phyloP scores from a whole-genome alignment of 495 filamentous ascomycete species.

The Podospora conica region DNA sequence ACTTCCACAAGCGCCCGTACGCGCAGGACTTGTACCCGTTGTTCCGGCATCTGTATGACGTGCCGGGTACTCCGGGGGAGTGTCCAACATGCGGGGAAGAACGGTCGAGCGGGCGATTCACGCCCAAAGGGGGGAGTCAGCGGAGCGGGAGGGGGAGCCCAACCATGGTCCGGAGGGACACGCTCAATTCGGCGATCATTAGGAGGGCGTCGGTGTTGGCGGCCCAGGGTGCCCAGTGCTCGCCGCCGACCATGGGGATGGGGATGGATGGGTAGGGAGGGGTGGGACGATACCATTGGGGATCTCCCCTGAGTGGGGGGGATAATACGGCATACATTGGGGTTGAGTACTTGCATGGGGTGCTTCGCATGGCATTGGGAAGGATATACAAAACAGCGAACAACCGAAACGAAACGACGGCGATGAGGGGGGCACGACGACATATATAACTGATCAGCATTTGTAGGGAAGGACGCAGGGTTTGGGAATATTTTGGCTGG shows the following conservation, averaged over 20 bases:
- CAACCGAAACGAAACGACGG: not conserved
- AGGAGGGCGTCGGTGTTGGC: constrained; percentile 3
- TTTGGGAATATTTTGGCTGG: not conserved
- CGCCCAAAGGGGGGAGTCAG: constrained; percentile 2
- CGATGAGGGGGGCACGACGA: not conserved
- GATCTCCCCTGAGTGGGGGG: not conserved
- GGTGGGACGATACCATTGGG: no score
- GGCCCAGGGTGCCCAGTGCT: not conserved
- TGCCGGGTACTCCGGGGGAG: constrained; percentile 18
- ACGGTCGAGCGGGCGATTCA: constrained; percentile 16
- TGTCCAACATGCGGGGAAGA: constrained; percentile 28
- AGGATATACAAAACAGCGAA: not conserved
- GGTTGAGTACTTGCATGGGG: not conserved
- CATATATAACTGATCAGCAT: not conserved
- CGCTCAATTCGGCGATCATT: constrained; percentile 2
- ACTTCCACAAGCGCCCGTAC: constrained; percentile 17
- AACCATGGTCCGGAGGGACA: constrained; percentile 10
- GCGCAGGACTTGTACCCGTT: constrained; percentile 25
- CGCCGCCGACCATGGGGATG: not conserved
- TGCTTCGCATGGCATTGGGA: not conserved
- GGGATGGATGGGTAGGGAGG: not conserved
- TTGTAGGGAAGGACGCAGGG: not conserved
- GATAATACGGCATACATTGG: no score
- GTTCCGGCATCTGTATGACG: constrained; percentile 26
- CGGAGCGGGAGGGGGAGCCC: constrained; percentile 12